Base-by-base conservation (phyloP, 2,329 filamentous ascomycete species). In the Beauveria sp. region DNA sequence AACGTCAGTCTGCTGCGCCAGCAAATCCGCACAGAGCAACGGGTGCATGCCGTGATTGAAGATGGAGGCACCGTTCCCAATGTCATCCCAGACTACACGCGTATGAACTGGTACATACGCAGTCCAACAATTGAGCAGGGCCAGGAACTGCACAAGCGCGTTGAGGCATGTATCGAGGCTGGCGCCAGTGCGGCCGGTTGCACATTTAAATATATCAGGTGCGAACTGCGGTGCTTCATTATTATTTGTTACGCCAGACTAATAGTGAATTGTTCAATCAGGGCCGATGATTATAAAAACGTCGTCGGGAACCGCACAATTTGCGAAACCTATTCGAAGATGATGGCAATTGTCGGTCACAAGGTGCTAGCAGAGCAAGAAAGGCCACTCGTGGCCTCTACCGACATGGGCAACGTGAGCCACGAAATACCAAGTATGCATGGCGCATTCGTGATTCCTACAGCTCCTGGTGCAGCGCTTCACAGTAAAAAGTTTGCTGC, bases 321-420 rank as follows among this genome's bases (percentile, higher is more conserved):
- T 0, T 77, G 76, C 62, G 69, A 70, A 53, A 64, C 66, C 5
- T 79, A 77, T 54, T 69, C 72, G 14, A 62, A 70, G 2, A 71
- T 75, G 46, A 79, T 79, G 77, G 69, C 65, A 9, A 53, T 58
- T 0, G 67, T 75, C n/a, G 72, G 69, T 7, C 70, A 71, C 41
- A 72, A 72, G 12, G 68, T 76, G 7, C 63, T 75, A 16, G 30
- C 65, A n/a, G 50, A 61, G 16, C 70, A 75, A 50, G 70, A 75
- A 3, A 71, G 74, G 51, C 67, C 73, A 1, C 64, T 76, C 59
- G 64, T 64, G 8, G 67, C 65, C 5, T 77, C 76, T 0, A 77
- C 77, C 0, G 76, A 79, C 66, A 77, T 77, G 76, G 76, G 77
- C 9, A 79, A 79, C 52, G 76, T 79, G 37, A 73, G 71, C 28